Evolutionary conservation across 2,329 filamentous ascomycete genomes (phyloP).

Genomic region (Knoxdaviesia proteae): DNA sequence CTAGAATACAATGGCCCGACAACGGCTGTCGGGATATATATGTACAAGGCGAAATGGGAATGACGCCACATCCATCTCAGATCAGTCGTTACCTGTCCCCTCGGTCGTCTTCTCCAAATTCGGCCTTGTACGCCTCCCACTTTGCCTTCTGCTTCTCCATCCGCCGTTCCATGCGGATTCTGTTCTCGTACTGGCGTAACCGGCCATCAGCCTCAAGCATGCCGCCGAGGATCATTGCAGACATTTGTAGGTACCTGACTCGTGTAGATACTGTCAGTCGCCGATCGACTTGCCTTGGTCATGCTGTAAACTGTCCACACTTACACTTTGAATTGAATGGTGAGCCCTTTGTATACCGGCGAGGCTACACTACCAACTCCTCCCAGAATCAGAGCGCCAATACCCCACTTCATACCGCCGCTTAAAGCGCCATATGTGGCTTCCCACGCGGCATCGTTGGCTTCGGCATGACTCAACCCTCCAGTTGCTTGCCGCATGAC

Average conservation of each 20-base stretch:
- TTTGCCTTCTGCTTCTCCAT: conserved; percentile 42
- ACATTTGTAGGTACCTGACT: conserved; percentile 59
- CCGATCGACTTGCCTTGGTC: not conserved
- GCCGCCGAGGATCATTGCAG: conserved; percentile 60
- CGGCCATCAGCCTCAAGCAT: conserved; percentile 57
- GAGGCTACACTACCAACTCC: conserved; percentile 42
- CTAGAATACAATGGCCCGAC: too few relatives aligned
- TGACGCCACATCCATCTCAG: not conserved
- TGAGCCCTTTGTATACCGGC: conserved; percentile 51
- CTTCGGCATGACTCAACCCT: conserved; percentile 38
- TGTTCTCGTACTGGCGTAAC: conserved; percentile 45
- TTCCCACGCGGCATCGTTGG: conserved; percentile 49
- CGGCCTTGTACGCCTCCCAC: conserved; percentile 46
- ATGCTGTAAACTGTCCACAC: conserved; percentile 9
- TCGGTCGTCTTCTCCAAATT: conserved; percentile 24
- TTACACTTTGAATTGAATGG: conserved; percentile 60
- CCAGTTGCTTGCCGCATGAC: too few relatives aligned
- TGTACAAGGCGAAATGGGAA: too few relatives aligned
- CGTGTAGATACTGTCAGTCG: not conserved
- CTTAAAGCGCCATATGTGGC: conserved; percentile 43
- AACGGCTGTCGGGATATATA: too few relatives aligned
- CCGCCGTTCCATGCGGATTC: conserved; percentile 42
- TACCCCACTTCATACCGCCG: conserved; percentile 54
- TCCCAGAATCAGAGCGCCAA: conserved; percentile 39
- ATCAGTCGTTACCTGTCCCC: not conserved